Base-by-base conservation (phyloP, 805 yeast species). In the Phaffomyces thermotolerans region DNA sequence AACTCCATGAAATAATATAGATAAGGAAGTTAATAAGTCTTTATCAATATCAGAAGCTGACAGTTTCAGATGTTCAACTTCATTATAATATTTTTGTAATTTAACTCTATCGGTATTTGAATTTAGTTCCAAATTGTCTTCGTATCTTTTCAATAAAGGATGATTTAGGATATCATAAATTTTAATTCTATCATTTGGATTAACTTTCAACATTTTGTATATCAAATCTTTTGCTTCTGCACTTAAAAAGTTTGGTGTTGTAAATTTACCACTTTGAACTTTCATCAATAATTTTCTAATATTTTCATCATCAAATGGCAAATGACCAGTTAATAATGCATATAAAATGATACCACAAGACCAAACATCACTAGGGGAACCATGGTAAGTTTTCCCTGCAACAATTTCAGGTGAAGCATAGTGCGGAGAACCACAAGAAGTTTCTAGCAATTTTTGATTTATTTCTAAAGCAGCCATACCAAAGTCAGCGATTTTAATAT, bases 391-490 rank as follows among this genome's bases (percentile, higher is more conserved):
- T 48, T 84, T 78, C 32, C 99, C 99, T 12, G 96, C 85, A 10
- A 93, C 97, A 52, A 93, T 91, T 63, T 93, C 99, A 0, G 99
- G 99, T 9, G 96, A 87, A 2, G 98, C 99, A 64, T 93, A 93
- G 63, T 93, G 99, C 8, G 99, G 99, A 15, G 97, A 89, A 1
- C 99, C 99, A 65, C 99, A 93, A 17, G 95, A 82, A 4, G 99
- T 93, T 62, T 91, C 97, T 45, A 93, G 70, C 57, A 91, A 67
- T 54, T 84, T 79, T 52, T 81, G 91, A 42, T 76, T 76, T 27
- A 87, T 77, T 62, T 93, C 98, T 37, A 93, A 68, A 7, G 99
- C 98, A 15, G 99, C 99, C 99, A 93, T 93, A 30, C 99, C 99
- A 62, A 93, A 93, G 65, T 93, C 99, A 9, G 99, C 99, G 52